These are phyloP conservation scores for Sarocladium oryzae DNA, from an alignment of 2,329 filamentous ascomycete genomes.

Conservation along the genomic window DNA sequence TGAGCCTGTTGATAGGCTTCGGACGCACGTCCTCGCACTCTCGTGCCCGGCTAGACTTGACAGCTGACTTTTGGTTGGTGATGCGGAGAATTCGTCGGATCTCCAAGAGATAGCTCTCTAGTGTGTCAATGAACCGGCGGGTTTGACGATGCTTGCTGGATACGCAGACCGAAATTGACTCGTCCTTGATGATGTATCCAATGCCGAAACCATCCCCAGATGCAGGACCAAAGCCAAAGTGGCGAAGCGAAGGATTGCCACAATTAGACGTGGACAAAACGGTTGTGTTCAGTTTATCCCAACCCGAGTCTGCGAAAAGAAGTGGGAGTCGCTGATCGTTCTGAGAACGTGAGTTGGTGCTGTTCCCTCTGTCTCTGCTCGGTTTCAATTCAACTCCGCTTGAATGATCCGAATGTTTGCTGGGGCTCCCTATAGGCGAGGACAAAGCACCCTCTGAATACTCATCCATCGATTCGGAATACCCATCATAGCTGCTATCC, in stretches of 20 bases:
- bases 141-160: conserved; percentile 93
- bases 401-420: conserved; percentile 39
- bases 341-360: conserved; percentile 44
- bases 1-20: conserved; percentile 44
- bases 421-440: conserved; percentile 46
- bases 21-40: conserved; percentile 41
- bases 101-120: conserved; percentile 87
- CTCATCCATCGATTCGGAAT: conserved; percentile 52
- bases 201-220: conserved; percentile 94
- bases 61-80: conserved; percentile 41
- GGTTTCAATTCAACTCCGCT: conserved; percentile 26
- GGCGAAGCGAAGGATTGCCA: conserved; percentile 86
- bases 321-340: conserved; percentile 56
- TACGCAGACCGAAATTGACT: conserved; percentile 79
- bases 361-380: conserved; percentile 45
- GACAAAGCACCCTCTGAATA: conserved; percentile 38
- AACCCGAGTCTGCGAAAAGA: conserved; percentile 82
- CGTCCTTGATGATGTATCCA: conserved; percentile 90
- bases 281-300: conserved; percentile 93
- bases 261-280: conserved; percentile 98
- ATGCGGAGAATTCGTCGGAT: conserved; percentile 77
- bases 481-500: conserved; percentile 51
- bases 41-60: conserved; percentile 41
- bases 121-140: conserved; percentile 76
- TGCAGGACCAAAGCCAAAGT: conserved; percentile 95